Percentiles rank a stretch among this genome's conserved stretches.
phyloP scores from a whole-genome alignment of 805 yeast genomes.

The Scheffersomyces lignosus region DNA sequence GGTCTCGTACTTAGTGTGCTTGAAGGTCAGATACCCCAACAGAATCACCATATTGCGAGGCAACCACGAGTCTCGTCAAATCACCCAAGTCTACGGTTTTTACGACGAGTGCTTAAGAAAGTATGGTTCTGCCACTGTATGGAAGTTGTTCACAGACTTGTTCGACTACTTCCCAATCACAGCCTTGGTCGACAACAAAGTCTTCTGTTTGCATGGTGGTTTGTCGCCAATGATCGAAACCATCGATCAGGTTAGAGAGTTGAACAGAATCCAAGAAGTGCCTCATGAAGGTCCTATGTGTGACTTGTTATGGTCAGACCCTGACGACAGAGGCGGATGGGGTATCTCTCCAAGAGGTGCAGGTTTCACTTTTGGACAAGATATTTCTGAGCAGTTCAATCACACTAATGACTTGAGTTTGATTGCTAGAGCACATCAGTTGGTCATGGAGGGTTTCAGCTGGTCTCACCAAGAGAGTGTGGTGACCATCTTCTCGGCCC shows the following conservation, averaged over 20 bases:
- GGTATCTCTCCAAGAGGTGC: slow-evolving; percentile 98
- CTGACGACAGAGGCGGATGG: slow-evolving; percentile 98
- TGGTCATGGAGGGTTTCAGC: slow-evolving; percentile 96
- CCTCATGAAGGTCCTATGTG: slow-evolving; percentile 99
- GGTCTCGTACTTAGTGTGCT: slow-evolving; percentile 80
- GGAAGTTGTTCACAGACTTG: slow-evolving; percentile 89
- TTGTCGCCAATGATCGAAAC: slow-evolving; percentile 93
- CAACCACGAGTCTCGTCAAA: slow-evolving; percentile 93
- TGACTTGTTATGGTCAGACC: slow-evolving; percentile 94
- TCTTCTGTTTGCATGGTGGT: slow-evolving; percentile 94
- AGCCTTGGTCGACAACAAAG: slow-evolving; percentile 86
- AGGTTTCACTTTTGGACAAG: slow-evolving; percentile 97
- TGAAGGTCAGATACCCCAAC: slow-evolving; percentile 89
- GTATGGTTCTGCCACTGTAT: slow-evolving; percentile 88
- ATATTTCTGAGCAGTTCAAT: slow-evolving; percentile 89
- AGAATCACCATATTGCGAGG: slow-evolving; percentile 93
- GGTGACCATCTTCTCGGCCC: slow-evolving; percentile 92
- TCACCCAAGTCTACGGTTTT: slow-evolving; percentile 94
- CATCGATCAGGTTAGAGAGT: slow-evolving; percentile 86
- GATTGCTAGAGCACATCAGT: slow-evolving; percentile 93
- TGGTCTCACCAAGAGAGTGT: slow-evolving; percentile 95
- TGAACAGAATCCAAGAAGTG: slow-evolving; percentile 91
- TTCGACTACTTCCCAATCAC: slow-evolving; percentile 93
- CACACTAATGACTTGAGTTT: slow-evolving; percentile 82
- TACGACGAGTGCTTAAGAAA: slow-evolving; percentile 94